Evolutionary conservation across 1,139 yeast species (phyloP).

Genomic region (Yamadazyma pseudoaaseri): DNA sequence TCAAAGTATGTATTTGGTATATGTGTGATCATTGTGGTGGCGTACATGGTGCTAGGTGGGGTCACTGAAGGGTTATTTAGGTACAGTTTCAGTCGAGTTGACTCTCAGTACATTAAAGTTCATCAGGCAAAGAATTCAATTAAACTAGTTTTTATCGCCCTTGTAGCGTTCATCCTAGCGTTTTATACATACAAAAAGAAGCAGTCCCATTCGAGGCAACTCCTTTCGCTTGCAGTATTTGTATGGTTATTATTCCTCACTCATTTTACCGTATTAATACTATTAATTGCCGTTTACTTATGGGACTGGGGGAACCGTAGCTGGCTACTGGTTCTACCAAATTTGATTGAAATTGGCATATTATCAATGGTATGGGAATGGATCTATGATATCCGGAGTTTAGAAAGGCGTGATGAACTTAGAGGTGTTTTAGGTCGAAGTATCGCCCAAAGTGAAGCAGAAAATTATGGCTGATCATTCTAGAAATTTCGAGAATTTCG

Average conservation of each 20-base stretch:
- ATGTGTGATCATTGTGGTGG: constrained; percentile 15
- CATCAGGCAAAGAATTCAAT: constrained; percentile 22
- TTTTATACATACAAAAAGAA: constrained; percentile 36
- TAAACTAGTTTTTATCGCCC: constrained; percentile 23
- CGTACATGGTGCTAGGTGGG: constrained; percentile 17
- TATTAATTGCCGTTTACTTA: constrained; percentile 26
- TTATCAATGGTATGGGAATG: constrained; percentile 53
- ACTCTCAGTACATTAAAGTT: constrained; percentile 17
- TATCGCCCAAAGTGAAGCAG: constrained; percentile 14
- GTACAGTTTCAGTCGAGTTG: neutral
- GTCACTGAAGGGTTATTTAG: constrained; percentile 12
- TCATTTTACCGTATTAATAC: constrained; percentile 29
- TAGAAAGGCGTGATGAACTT: constrained; percentile 43
- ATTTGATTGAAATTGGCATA: constrained; percentile 36
- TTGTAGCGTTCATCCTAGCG: constrained; percentile 27
- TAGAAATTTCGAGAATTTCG: constrained; percentile 17
- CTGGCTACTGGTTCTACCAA: constrained; percentile 42
- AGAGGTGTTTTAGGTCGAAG: constrained; percentile 51
- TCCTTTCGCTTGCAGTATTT: constrained; percentile 43
- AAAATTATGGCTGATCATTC: constrained; percentile 5
- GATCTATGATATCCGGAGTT: constrained; percentile 41
- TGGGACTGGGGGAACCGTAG: constrained; percentile 30
- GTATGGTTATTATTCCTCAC: constrained; percentile 31
- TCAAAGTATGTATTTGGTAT: neutral
- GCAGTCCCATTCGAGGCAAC: constrained; percentile 32